phyloP scores from a whole-genome alignment of 2,329 filamentous ascomycete species.

The Monilinia fructicola region DNA sequence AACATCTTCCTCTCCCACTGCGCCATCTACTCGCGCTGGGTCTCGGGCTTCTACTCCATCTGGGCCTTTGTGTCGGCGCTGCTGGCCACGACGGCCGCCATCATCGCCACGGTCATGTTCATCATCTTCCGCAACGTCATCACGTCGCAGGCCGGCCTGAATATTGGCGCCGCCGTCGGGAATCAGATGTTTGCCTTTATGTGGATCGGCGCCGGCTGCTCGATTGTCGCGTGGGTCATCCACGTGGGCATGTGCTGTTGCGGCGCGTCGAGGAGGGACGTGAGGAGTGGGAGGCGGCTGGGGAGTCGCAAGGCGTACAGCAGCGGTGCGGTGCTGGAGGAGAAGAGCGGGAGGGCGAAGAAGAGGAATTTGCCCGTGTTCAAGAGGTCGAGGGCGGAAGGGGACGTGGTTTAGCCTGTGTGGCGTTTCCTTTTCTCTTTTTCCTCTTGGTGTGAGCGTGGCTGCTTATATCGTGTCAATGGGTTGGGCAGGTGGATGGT shows the following conservation, averaged over 20 bases:
- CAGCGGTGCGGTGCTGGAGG: constrained; percentile 31
- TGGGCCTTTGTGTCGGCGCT: constrained; percentile 67
- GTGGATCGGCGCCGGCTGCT: constrained; percentile 75
- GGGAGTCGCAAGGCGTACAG: constrained; percentile 36
- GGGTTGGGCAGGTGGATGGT: too few species aligned
- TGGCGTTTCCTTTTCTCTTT: too few species aligned
- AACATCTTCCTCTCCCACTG: constrained; percentile 63
- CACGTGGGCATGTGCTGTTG: constrained; percentile 79
- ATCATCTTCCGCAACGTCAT: constrained; percentile 78
- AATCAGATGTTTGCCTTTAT: constrained; percentile 79
- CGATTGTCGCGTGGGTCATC: constrained; percentile 67
- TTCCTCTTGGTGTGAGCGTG: too few species aligned
- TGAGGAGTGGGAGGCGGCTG: constrained; percentile 37
- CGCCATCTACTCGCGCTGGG: constrained; percentile 48
- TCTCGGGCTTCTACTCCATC: constrained; percentile 66
- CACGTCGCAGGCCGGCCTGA: constrained; percentile 67
- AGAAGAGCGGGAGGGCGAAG: constrained; percentile 9
- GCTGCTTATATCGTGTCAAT: too few species aligned
- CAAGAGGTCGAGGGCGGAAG: constrained; percentile 27
- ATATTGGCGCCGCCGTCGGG: constrained; percentile 71
- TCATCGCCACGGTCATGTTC: constrained; percentile 81
- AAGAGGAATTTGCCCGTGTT: constrained; percentile 26
- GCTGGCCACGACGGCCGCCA: constrained; percentile 65
- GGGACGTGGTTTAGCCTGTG: constrained; percentile 26
- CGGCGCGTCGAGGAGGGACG: constrained; percentile 46